phyloP scores from a whole-genome alignment of 116 monocot genomes.

The Phalaenopsis hybrid region DNA sequence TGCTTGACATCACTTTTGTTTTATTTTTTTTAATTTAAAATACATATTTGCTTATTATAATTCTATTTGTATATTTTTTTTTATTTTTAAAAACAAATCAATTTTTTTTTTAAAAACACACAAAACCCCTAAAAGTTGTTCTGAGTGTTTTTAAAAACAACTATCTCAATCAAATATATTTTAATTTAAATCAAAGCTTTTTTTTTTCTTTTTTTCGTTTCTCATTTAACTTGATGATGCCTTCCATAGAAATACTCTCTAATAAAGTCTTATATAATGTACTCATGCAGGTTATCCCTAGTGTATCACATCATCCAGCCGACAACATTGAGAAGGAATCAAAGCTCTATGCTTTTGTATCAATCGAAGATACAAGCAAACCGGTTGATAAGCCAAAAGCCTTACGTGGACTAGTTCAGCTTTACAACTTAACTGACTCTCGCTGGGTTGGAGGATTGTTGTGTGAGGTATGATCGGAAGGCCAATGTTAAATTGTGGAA shows the following conservation, averaged over 20 bases:
- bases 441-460: slow-evolving; percentile 47
- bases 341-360: slow-evolving; percentile 55
- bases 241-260: not conserved
- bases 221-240: not conserved
- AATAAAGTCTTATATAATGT: not conserved
- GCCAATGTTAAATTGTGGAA: not conserved
- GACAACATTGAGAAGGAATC: slow-evolving; percentile 27
- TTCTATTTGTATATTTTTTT: too few relatives aligned
- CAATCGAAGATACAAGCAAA: slow-evolving; percentile 49
- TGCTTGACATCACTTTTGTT: too few relatives aligned
- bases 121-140: too few relatives aligned
- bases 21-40: too few relatives aligned
- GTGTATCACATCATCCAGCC: slow-evolving; percentile 21
- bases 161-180: too few relatives aligned
- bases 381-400: slow-evolving; percentile 36
- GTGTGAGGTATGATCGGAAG: slow-evolving; percentile 46
- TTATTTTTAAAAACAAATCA: too few relatives aligned
- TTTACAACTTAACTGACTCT: slow-evolving; percentile 58
- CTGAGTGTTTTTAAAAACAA: too few relatives aligned
- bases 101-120: too few relatives aligned
- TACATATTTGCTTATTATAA: too few relatives aligned
- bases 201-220: not conserved
- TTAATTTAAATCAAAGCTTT: too few relatives aligned
- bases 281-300: slow-evolving; percentile 63
- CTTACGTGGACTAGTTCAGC: slow-evolving; percentile 49